Evolutionary conservation across 441 rosid genomes (phyloP), one percentile per base, ranked within the genome.

Genomic region (Eruca vesicaria): DNA sequence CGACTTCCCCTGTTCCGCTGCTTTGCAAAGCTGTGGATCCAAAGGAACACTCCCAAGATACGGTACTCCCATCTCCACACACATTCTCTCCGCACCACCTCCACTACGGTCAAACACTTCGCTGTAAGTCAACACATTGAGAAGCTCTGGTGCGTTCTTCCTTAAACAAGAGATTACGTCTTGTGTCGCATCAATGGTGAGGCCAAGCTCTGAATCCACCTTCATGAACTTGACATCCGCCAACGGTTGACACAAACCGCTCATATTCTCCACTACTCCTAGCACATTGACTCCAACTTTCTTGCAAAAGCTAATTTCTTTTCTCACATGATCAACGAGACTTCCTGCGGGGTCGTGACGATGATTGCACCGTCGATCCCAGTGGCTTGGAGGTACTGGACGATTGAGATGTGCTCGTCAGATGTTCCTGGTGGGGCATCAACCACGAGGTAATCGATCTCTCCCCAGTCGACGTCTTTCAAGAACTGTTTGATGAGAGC

Each of bases 371-470:
- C 99, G n/a, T 92, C 96, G 29, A 92, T 89, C 45, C 98, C 96
- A 0, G 94, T 84, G 18, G 82, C 89, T 76, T 83, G 94, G 66
- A 95, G 98, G 85, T 86, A 92, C 81, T 91, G 96, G 20, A 91
- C 97, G 9, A 95, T 89, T 0, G 98, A 90, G 86, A 92, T 92
- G 78, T 92, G 96, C 76, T 92, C 98, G 60, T 90, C 97, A 2
- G 98, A 92, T 33, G 99, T 92, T 71, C 99, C 97, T 0, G 97
- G 99, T 2, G 98, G 99, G n/a, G 99, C 93, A 76, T 94, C 99
- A 5, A 95, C 97, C 62, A 92, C 90, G 0, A 95, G 90, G 81
- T 88, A 89, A 73, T 95, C 96, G 5, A 95, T 84, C 72, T 95
- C 99, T 64, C 97, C 96, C 98, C 96, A 95, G 58, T 92, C 78